Conservation (phyloP, 495 filamentous ascomycete genomes). For the Podospora didyma region DNA sequence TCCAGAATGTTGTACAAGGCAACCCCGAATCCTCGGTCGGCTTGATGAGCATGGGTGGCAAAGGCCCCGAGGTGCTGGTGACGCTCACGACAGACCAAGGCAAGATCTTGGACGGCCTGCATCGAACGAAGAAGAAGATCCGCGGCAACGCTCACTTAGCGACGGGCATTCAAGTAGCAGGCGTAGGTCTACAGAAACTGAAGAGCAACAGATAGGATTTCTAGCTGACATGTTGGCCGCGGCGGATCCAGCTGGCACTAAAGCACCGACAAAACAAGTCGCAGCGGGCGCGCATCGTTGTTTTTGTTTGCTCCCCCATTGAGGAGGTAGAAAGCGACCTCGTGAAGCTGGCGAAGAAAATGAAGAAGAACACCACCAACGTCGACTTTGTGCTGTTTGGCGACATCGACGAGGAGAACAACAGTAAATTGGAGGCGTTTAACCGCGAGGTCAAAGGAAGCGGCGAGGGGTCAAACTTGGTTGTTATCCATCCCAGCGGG, state of each 20-base stretch:
- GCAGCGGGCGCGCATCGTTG: slow-evolving; percentile 90
- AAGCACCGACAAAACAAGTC: slow-evolving; percentile 98
- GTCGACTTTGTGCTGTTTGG: slow-evolving; percentile 95
- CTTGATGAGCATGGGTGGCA: slow-evolving; percentile 98
- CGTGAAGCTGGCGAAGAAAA: slow-evolving; percentile 88
- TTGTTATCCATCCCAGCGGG: slow-evolving; percentile 84
- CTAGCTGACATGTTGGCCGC: neutral
- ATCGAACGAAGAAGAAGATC: slow-evolving; percentile 96
- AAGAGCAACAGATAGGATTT: neutral
- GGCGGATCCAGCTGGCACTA: slow-evolving; percentile 69
- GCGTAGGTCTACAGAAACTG: slow-evolving; percentile 53
- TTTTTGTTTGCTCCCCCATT: slow-evolving; percentile 91
- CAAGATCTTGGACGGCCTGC: slow-evolving; percentile 88
- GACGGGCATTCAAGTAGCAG: slow-evolving; percentile 91
- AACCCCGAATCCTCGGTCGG: slow-evolving; percentile 97
- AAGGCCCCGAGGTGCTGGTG: slow-evolving; percentile 91
- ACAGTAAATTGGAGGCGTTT: slow-evolving; percentile 84
- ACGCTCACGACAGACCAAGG: slow-evolving; percentile 94
- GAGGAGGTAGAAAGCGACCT: slow-evolving; percentile 83
- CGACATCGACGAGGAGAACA: slow-evolving; percentile 83
- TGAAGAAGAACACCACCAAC: slow-evolving; percentile 93
- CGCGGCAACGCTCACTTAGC: slow-evolving; percentile 78
- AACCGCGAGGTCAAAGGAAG: slow-evolving; percentile 81
- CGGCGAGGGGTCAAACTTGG: slow-evolving; percentile 83
- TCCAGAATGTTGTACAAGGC: slow-evolving; percentile 86